Evolutionary conservation across 805 yeast species (phyloP), one percentile per base, ranked within the genome.

Genomic region (Myxozyma neotropica): DNA sequence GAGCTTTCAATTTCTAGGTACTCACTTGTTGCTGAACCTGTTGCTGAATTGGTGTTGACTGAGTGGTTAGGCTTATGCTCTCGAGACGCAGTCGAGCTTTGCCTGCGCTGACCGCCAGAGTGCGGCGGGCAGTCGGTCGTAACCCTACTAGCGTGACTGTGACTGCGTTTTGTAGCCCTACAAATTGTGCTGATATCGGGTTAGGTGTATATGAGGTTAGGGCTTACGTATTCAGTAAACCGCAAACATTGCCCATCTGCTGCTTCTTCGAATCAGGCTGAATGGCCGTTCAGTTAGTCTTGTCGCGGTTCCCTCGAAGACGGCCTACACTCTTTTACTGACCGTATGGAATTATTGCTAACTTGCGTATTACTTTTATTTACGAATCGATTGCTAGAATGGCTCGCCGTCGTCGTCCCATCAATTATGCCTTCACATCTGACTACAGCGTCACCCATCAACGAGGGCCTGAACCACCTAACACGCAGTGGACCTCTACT

Each of bases 11-110:
- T 29, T 29, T 29, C 33, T 7, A 29, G 10, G 38, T 12, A 47
- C 61, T 53, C 35, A 57, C 61, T 58, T 57, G 42, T 57, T 57
- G 47, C 43, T 52, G 44, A 27, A 33, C 46, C 40, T 49, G 52
- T 48, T 48, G 52, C 43, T 35, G 52, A 23, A 33, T 48, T 48
- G 52, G 33, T 49, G 55, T 48, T 42, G 42, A 15, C 45, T 49
- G 42, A 19, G 17, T 26, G 26, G 42, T 26, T 42, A 29, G 36
- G 45, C 24, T 21, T 36, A 24, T 17, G 5, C 42, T 38, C n/a
- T 39, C 21, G 44, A 39, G 26, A 19, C 39, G 19, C 7, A 13
- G 12, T 2, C 17, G 33, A 15, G 39, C 33, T 33, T 35, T 36
- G 29, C 43, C 4, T 48, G 52, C 52, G 52, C 35, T 24, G 49